These are phyloP conservation scores for Calonectria pseudoreteaudii DNA, from an alignment of 2,329 filamentous ascomycete genomes.

Conservation along the genomic window DNA sequence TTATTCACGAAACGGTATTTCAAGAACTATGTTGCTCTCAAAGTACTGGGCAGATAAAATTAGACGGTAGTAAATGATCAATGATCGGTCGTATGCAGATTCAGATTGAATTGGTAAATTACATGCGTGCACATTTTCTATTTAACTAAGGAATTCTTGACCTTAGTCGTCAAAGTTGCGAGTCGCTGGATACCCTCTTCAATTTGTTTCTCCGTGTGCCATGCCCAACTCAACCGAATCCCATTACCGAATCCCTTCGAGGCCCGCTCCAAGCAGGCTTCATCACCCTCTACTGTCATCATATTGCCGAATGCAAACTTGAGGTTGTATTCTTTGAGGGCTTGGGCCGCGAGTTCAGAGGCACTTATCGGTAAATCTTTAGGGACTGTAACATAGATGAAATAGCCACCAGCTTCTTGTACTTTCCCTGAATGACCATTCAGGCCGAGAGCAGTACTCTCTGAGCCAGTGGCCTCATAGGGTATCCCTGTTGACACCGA, in stretches of 20 bases:
- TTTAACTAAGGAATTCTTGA: not conserved
- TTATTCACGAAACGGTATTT: not conserved
- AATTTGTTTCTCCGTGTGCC: slow-evolving; percentile 7
- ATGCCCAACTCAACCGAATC: slow-evolving; percentile 14
- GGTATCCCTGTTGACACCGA: slow-evolving; percentile 24
- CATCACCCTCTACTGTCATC: slow-evolving; percentile 10
- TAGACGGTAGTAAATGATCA: not conserved
- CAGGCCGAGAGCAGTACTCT: not conserved
- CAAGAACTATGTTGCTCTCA: too few species aligned
- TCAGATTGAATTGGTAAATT: too few species aligned
- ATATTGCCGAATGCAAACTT: slow-evolving; percentile 19
- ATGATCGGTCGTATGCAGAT: too few species aligned
- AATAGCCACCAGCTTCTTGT: slow-evolving; percentile 1
- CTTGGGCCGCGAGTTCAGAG: not conserved
- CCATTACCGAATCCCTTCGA: slow-evolving; percentile 5
- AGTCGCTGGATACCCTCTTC: slow-evolving; percentile 6
- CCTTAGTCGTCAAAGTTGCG: not conserved
- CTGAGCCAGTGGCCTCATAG: slow-evolving; percentile 6
- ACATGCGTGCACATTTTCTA: not conserved
- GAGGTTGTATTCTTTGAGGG: not conserved
- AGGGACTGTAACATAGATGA: not conserved
- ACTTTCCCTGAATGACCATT: not conserved
- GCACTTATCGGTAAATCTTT: not conserved
- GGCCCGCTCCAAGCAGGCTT: not conserved
- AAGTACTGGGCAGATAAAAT: not conserved